A percentile compares a stretch with the other conserved stretches of the same genome.
Evolutionary conservation across 2,329 filamentous ascomycete species (phyloP).

Genomic region (Dothistroma septosporum): DNA sequence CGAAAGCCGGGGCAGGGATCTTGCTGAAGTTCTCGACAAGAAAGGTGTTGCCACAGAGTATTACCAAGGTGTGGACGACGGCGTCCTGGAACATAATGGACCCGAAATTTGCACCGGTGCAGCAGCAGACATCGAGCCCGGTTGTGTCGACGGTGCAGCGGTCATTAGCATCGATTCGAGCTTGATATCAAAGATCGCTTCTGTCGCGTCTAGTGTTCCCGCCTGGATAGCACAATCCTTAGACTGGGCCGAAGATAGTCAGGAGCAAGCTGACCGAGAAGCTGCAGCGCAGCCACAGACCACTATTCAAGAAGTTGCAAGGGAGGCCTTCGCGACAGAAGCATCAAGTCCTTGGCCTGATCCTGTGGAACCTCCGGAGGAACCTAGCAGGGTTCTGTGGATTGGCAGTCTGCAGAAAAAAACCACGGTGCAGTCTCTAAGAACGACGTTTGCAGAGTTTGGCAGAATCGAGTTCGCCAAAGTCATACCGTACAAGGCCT

Average conservation of each 20-base stretch:
- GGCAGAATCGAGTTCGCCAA: background rate
- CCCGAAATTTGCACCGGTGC: background rate
- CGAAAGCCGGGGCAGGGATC: background rate
- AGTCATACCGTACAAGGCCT: background rate
- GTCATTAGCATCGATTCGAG: background rate
- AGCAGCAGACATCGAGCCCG: no score
- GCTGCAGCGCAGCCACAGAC: background rate
- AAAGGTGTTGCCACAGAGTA: background rate
- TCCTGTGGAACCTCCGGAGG: background rate
- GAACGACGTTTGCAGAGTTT: background rate
- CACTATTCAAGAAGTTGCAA: background rate
- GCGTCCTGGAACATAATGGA: background rate
- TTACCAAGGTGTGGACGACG: background rate
- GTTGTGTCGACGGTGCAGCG: background rate
- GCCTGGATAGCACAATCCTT: background rate
- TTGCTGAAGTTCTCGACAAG: background rate
- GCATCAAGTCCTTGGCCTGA: background rate
- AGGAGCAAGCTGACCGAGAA: background rate
- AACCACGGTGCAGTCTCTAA: background rate
- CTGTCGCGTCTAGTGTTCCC: background rate
- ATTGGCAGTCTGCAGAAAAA: background rate
- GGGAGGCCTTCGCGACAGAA: background rate
- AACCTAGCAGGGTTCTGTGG: background rate
- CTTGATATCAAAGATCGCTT: background rate
- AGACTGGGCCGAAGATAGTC: slow-evolving; percentile 7